Base-by-base conservation (phyloP, 331 rosid species). In the Acacia pycnantha region DNA sequence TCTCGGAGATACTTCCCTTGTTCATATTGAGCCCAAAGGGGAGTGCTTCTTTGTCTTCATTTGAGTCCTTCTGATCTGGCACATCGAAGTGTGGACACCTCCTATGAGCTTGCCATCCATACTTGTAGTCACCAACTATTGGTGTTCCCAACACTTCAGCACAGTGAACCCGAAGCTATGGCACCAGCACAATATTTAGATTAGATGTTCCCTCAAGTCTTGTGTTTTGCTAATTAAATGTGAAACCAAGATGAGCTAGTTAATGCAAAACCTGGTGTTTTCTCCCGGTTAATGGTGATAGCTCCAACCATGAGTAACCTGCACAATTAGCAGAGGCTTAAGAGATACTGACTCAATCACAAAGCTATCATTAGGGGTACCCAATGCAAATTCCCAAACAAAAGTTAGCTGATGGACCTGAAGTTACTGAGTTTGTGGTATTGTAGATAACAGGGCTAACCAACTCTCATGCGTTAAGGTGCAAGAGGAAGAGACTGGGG, bases 121-220 rank as follows among this genome's bases (percentile, higher is more conserved):
- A 92, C 87, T 91, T 95, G 85, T 92, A 90, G 89, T 95, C 98
- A 83, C 99, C 99, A 70, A 95, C 97, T 65, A 95, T 95, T 1
- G 97, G 97, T 47, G 99, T 92, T 79, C 97, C 94, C 82, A 95
- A 79, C 84, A 90, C 92, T 89, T 93, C 97, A 3, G 97, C 97
- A 87, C 99, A 95, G 86, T 95, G 99, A 41, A 92, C 97, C 14
- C 99, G 98, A 77, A 93, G 97, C 98, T 93, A 93, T 70, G 73
- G 78, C 74, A 82, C 82, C 79, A 79, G 73, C 46, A 77, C 43
- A 37, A 46, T 8, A 62, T 80, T 80, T 31, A 82, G 67, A 79
- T 46, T 41, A 64, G 35, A 79, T 58, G 58, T 71, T 47, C 26
- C 13, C 15, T 53, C 14, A 47, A 70, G 41, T 33, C 70, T 27